Evolutionary conservation across 2,329 filamentous ascomycete species (phyloP).

Genomic region (Cercospora zeae-maydis): DNA sequence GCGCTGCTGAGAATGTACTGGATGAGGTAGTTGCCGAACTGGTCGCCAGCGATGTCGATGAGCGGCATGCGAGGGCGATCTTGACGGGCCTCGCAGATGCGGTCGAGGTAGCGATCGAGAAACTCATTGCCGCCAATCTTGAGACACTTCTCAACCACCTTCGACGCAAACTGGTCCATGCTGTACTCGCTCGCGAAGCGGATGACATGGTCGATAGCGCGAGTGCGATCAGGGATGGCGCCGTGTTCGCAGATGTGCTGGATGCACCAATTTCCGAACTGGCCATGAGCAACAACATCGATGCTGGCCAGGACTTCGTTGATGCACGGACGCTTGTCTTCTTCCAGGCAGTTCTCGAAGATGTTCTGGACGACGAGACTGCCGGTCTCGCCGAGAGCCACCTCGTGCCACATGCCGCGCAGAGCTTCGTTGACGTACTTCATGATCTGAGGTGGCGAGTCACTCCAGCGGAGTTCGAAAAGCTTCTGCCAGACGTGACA

Average conservation of each 20-base stretch:
- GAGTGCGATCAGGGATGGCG: slow-evolving; percentile 81
- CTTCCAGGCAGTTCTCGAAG: slow-evolving; percentile 97
- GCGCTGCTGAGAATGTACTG: slow-evolving; percentile 95
- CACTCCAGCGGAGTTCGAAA: slow-evolving; percentile 94
- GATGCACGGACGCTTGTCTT: slow-evolving; percentile 98
- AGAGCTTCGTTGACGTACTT: slow-evolving; percentile 94
- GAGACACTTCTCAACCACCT: slow-evolving; percentile 97
- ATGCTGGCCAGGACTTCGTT: slow-evolving; percentile 94
- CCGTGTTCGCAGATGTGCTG: slow-evolving; percentile 99
- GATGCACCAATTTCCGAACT: slow-evolving; percentile 99
- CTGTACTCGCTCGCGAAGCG: slow-evolving; percentile 93
- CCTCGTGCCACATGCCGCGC: slow-evolving; percentile 97
- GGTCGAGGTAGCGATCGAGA: slow-evolving; percentile 84
- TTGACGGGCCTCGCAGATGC: slow-evolving; percentile 84
- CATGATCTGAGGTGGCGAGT: slow-evolving; percentile 96
- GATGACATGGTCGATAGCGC: slow-evolving; percentile 93
- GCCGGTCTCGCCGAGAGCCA: slow-evolving; percentile 92
- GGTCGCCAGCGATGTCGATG: slow-evolving; percentile 97
- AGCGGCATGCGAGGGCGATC: slow-evolving; percentile 93
- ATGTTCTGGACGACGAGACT: slow-evolving; percentile 99
- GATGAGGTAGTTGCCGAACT: slow-evolving; percentile 97
- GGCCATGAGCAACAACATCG: slow-evolving; percentile 91
- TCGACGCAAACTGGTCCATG: slow-evolving; percentile 98
- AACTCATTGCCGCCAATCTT: slow-evolving; percentile 94
- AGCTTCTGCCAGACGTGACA: slow-evolving; percentile 99